Evolutionary conservation across 345 rosid species (phyloP).

Genomic region (Euphorbia lathyris): DNA sequence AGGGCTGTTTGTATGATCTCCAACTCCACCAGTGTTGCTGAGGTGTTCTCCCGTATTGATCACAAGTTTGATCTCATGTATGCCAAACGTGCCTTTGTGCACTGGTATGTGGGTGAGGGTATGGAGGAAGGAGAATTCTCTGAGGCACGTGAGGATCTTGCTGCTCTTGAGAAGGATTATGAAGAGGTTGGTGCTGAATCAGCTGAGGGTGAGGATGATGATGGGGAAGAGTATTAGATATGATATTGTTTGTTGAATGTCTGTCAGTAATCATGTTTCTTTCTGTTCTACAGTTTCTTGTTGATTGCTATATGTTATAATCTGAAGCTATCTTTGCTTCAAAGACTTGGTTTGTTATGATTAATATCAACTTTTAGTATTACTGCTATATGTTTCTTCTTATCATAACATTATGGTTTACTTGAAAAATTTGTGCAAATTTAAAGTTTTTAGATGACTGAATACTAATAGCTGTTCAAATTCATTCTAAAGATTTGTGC

Average conservation of each 20-base stretch:
- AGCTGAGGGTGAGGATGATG: slow-evolving; percentile 23
- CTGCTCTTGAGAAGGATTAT: slow-evolving; percentile 32
- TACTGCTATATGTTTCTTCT: neutral
- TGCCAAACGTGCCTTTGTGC: slow-evolving; percentile 30
- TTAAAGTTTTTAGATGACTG: too few relatives aligned
- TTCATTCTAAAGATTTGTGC: too few relatives aligned
- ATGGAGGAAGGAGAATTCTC: slow-evolving; percentile 35
- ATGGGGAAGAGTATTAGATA: slow-evolving; percentile 12
- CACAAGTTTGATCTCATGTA: slow-evolving; percentile 31
- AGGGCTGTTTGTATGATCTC: slow-evolving; percentile 33
- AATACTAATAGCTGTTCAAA: too few relatives aligned
- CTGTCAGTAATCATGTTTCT: too few relatives aligned
- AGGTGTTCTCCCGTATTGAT: slow-evolving; percentile 30
- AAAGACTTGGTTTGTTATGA: neutral
- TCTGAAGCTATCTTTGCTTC: slow-evolving; percentile 12
- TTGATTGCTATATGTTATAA: neutral
- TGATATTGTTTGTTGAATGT: neutral
- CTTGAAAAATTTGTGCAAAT: too few relatives aligned
- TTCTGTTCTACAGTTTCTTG: neutral
- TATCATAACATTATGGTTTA: too few relatives aligned
- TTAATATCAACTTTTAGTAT: neutral
- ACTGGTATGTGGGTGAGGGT: slow-evolving; percentile 34
- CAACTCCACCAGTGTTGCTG: slow-evolving; percentile 31
- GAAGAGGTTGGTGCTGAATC: slow-evolving; percentile 30
- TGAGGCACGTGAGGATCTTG: slow-evolving; percentile 33